Conservation (phyloP, 139 green algal species). For the Micractinium conductrix region DNA sequence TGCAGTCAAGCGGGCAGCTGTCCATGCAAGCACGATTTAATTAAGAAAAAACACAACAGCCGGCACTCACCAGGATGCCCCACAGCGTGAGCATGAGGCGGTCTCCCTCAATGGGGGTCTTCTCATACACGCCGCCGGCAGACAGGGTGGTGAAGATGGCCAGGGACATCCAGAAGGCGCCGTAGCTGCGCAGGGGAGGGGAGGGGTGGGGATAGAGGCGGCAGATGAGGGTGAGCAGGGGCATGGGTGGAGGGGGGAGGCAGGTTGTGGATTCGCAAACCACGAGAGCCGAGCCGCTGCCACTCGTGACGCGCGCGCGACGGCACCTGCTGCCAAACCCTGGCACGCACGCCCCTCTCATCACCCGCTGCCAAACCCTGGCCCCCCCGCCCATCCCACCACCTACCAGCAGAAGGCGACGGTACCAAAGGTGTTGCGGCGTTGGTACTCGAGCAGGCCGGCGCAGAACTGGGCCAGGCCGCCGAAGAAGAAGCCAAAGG, state of each 20-base stretch:
- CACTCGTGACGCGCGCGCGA: too few relatives aligned
- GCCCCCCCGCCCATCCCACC: too few relatives aligned
- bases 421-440: constrained; percentile 74
- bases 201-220: too few relatives aligned
- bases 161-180: constrained; percentile 49
- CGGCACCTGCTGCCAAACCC: too few relatives aligned
- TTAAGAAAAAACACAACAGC: too few relatives aligned
- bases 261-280: neutral
- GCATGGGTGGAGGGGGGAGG: neutral
- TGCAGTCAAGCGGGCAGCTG: neutral
- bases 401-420: constrained; percentile 59
- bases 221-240: too few relatives aligned
- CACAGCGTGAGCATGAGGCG: constrained; percentile 8
- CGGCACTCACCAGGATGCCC: constrained; percentile 27
- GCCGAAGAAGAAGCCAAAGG: constrained; percentile 72
- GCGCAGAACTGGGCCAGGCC: constrained; percentile 73
- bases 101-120: too few relatives aligned
- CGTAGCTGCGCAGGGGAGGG: constrained; percentile 47
- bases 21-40: too few relatives aligned
- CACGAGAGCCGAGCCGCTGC: too few relatives aligned
- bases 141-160: constrained; percentile 16
- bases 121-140: neutral
- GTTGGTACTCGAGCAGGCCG: constrained; percentile 69
- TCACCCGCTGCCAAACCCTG: too few relatives aligned
- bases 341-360: too few relatives aligned